Base-by-base conservation (phyloP, 208 protist species). In the Trypanosomatidae sp. region DNA sequence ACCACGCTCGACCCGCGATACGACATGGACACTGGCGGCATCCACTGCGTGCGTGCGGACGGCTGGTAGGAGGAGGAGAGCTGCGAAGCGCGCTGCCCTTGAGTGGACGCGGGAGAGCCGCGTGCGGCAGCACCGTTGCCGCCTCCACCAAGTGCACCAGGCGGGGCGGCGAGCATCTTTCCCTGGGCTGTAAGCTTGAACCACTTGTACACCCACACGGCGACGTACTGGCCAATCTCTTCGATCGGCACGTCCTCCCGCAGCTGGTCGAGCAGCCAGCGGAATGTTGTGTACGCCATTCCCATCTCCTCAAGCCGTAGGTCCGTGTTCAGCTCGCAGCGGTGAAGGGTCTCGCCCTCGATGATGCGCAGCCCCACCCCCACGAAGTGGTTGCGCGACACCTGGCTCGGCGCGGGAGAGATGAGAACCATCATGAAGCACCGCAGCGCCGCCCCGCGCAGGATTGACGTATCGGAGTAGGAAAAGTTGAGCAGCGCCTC, bases 401-500 rank as follows among this genome's bases (percentile, higher is more conserved):
- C 70, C 55, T 81, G 66, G 39, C 77, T 77, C 10, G 76, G 73
- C 1, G 74, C 68, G 3, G 69, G 76, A 2, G 84, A 82, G 19
- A 89, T 66, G 69, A 95, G 82, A 44, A 94, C 76, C 69, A 90
- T 83, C 58, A 84, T 84, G 13, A 94, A 74, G 30, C 78, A 84
- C 25, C 86, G 87, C 49, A 86, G 67, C 58, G 87, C 83, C 39
- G 81, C 77, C 1, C 83, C 92, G 59, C 92, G 92, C 33, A 96
- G 81, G 4, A 85, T 71, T 9, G 89, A 83, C 19, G 75, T 77
- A 28, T 81, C 78, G 43, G 76, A 73, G 74, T 76, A 79, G 43
- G 82, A 67, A 47, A 94, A 72, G 17, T 71, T 47, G 1, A 79
- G 67, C 36, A 96, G 59, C 17, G 85, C 75, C 22, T 66, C 15